Percentiles rank a stretch among this genome's conserved stretches.
These are phyloP conservation scores for Panicum hallii DNA, from an alignment of 202 grass and related monocot species.

Conservation along the genomic window DNA sequence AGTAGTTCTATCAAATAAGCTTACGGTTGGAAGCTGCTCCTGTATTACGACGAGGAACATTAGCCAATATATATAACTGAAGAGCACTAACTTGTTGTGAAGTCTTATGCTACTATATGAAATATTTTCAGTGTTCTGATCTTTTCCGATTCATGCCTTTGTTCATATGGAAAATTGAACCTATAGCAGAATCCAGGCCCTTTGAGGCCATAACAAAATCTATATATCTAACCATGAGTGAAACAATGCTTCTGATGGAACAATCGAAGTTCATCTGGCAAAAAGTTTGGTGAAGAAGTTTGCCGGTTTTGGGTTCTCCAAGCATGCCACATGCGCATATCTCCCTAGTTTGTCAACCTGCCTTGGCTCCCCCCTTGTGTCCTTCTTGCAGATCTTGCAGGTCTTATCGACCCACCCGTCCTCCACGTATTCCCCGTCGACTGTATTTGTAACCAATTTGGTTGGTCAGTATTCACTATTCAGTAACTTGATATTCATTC, in stretches of 20 bases:
- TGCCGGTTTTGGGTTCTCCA: constrained; percentile 70
- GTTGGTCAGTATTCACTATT: constrained; percentile 20
- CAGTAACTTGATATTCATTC: neutral
- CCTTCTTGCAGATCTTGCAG: constrained; percentile 95
- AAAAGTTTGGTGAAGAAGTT: constrained; percentile 89
- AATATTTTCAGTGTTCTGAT: constrained; percentile 20
- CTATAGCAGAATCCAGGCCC: neutral
- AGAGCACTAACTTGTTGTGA: constrained; percentile 44
- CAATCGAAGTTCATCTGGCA: constrained; percentile 55
- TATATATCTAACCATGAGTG: constrained; percentile 32
- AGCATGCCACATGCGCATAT: constrained; percentile 79
- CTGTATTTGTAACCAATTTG: constrained; percentile 43
- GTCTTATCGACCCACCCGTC: constrained; percentile 98
- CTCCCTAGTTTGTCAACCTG: constrained; percentile 91
- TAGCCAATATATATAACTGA: constrained; percentile 45
- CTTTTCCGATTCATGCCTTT: neutral
- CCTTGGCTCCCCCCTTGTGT: constrained; percentile 80
- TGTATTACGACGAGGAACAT: constrained; percentile 28
- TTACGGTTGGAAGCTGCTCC: constrained; percentile 26
- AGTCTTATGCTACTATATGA: constrained; percentile 32
- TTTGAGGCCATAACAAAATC: neutral
- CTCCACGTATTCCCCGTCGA: constrained; percentile 89
- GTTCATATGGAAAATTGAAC: constrained; percentile 25
- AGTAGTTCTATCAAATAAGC: constrained; percentile 24
- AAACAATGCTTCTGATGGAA: constrained; percentile 14